phyloP scores from a whole-genome alignment of 345 rosid genomes.

The Boechera retrofracta region DNA sequence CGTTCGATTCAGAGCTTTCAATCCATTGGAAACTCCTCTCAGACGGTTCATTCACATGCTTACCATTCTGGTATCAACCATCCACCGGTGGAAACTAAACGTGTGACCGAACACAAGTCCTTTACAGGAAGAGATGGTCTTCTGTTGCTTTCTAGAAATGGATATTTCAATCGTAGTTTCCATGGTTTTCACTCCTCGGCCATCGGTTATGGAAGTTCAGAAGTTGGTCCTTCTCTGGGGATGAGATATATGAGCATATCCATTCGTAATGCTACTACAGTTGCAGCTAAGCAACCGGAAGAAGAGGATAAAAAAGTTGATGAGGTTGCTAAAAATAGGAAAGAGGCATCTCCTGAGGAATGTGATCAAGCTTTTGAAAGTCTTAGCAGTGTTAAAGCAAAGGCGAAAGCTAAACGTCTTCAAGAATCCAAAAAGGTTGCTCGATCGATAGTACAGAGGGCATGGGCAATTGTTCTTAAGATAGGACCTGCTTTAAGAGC shows the following conservation, averaged over 20 bases:
- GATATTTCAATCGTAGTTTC: slow-evolving; percentile 36
- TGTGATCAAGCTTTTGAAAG: slow-evolving; percentile 83
- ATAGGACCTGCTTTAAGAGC: slow-evolving; percentile 76
- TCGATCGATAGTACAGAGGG: slow-evolving; percentile 50
- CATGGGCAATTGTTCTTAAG: slow-evolving; percentile 55
- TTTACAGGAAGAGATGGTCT: slow-evolving; percentile 41
- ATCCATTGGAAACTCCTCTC: slow-evolving; percentile 43
- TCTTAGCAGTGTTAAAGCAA: slow-evolving; percentile 67
- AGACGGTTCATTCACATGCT: slow-evolving; percentile 39
- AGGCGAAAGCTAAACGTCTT: slow-evolving; percentile 65
- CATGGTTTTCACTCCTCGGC: slow-evolving; percentile 42
- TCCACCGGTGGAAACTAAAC: slow-evolving; percentile 28
- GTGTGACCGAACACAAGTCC: slow-evolving; percentile 29
- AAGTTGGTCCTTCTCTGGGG: slow-evolving; percentile 41
- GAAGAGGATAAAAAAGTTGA: slow-evolving; percentile 65
- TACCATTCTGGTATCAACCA: slow-evolving; percentile 36
- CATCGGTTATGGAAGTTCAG: slow-evolving; percentile 42
- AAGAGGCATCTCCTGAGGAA: slow-evolving; percentile 77
- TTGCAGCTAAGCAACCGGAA: slow-evolving; percentile 64
- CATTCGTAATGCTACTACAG: slow-evolving; percentile 62
- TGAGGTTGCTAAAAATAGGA: slow-evolving; percentile 50
- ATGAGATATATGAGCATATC: slow-evolving; percentile 46
- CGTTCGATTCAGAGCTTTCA: slow-evolving; percentile 54
- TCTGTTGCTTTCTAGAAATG: slow-evolving; percentile 35
- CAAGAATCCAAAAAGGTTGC: slow-evolving; percentile 58